Evolutionary conservation across 768 basidiomycete genomes (phyloP).

Genomic region (Cystobasidium ongulense): DNA sequence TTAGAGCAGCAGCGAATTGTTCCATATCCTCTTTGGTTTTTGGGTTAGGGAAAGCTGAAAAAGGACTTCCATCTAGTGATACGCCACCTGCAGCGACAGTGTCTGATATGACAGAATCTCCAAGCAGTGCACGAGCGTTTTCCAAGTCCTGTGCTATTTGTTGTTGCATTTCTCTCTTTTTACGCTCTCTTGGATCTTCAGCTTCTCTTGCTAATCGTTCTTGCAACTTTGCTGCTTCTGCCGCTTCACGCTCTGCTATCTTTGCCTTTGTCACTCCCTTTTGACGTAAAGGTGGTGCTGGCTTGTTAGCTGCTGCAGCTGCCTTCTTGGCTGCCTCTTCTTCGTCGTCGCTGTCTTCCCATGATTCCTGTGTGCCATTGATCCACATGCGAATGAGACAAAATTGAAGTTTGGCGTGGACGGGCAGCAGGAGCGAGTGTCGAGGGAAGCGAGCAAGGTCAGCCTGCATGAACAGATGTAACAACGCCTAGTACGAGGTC

Average conservation of each 20-base stretch:
- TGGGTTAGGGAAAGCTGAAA: constrained; percentile 67
- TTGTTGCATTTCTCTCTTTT: constrained; percentile 63
- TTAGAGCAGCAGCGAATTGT: constrained; percentile 62
- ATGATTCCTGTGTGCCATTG: constrained; percentile 45
- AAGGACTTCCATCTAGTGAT: constrained; percentile 43
- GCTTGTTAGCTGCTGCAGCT: constrained; percentile 41
- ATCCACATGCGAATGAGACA: too few relatives aligned
- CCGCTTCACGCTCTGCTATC: constrained; percentile 81
- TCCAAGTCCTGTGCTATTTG: constrained; percentile 81
- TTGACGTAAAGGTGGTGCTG: constrained; percentile 70
- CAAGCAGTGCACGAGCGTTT: constrained; percentile 73
- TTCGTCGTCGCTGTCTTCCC: constrained; percentile 66
- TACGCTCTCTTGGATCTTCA: constrained; percentile 70
- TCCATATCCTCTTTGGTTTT: constrained; percentile 84
- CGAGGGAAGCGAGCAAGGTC: not conserved
- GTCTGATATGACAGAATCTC: constrained; percentile 50
- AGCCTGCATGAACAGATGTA: not conserved
- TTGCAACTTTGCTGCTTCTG: constrained; percentile 57
- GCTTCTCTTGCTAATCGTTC: constrained; percentile 52
- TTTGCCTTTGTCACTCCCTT: constrained; percentile 87
- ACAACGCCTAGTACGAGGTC: not conserved
- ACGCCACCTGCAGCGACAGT: not conserved
- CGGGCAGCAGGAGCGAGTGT: too few relatives aligned
- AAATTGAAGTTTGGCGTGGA: not conserved
- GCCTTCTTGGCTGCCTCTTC: constrained; percentile 45